Evolutionary conservation across 176 grass and related monocot species (phyloP).

Genomic region (Thinopyrum elongatum): DNA sequence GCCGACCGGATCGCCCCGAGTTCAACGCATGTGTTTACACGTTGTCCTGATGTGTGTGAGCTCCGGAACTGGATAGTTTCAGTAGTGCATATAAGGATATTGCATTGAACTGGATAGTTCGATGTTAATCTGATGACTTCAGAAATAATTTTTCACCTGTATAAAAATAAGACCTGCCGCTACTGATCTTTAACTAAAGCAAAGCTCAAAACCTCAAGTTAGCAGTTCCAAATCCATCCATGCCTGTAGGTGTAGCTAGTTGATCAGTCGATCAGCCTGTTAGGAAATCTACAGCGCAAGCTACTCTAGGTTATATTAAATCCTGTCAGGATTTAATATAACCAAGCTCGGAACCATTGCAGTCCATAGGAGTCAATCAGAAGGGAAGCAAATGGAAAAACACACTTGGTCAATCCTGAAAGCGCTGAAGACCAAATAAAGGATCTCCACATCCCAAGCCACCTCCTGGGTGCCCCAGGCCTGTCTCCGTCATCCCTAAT

Average conservation of each 20-base stretch:
- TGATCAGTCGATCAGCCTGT: not conserved
- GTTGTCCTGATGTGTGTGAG: not conserved
- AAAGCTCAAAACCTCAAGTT: not conserved
- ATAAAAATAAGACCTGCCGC: not conserved
- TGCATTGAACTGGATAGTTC: too few species aligned
- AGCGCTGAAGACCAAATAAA: not conserved
- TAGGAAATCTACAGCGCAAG: not conserved
- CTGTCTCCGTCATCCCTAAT: not conserved
- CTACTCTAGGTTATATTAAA: not conserved
- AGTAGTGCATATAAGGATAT: not conserved
- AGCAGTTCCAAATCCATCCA: not conserved
- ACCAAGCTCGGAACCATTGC: not conserved
- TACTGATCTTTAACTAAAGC: not conserved
- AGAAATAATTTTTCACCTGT: not conserved
- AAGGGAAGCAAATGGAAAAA: not conserved
- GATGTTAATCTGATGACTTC: not conserved
- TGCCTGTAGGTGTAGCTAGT: not conserved
- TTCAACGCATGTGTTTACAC: slow-evolving; percentile 16
- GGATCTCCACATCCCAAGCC: not conserved
- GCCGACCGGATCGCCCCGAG: not conserved
- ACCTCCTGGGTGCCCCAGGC: not conserved
- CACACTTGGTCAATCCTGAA: not conserved
- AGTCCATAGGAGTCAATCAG: not conserved
- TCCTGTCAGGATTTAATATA: not conserved
- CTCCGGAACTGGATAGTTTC: not conserved